phyloP scores from a whole-genome alignment of 2,329 filamentous ascomycete species.

The Sphaerulina vaccinii region DNA sequence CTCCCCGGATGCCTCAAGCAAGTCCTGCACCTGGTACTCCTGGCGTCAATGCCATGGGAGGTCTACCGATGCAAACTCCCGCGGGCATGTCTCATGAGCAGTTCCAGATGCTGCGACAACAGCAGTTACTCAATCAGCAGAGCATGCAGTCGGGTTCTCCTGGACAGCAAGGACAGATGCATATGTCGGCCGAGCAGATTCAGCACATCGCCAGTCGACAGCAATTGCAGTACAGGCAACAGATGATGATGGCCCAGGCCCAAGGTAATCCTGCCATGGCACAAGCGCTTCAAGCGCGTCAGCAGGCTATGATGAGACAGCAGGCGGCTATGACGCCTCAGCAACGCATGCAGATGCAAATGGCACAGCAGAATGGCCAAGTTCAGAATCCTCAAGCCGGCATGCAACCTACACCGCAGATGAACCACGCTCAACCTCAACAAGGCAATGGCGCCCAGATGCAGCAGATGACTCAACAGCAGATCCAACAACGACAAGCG shows the following conservation, averaged over 20 bases:
- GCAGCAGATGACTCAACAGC: slow-evolving; percentile 26
- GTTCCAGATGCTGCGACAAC: slow-evolving; percentile 35
- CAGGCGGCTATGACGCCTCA: slow-evolving; percentile 20
- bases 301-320: slow-evolving; percentile 28
- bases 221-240: slow-evolving; percentile 32
- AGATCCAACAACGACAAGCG: slow-evolving; percentile 24
- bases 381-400: slow-evolving; percentile 21
- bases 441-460: slow-evolving; percentile 25
- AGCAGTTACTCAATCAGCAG: slow-evolving; percentile 35
- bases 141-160: slow-evolving; percentile 25
- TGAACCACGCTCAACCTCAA: slow-evolving; percentile 28
- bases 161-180: slow-evolving; percentile 17
- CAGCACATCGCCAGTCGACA: slow-evolving; percentile 38
- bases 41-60: slow-evolving; percentile 24
- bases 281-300: slow-evolving; percentile 26
- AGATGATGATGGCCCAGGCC: slow-evolving; percentile 30
- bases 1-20: slow-evolving; percentile 38
- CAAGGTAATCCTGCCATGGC: slow-evolving; percentile 24
- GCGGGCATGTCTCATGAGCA: slow-evolving; percentile 34
- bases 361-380: slow-evolving; percentile 24
- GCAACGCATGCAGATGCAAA: slow-evolving; percentile 13
- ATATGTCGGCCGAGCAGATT: slow-evolving; percentile 35
- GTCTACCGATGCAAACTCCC: slow-evolving; percentile 33
- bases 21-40: slow-evolving; percentile 36
- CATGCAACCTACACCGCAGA: slow-evolving; percentile 25